Evolutionary conservation across 345 rosid species (phyloP), one percentile per base, ranked within the genome.

Genomic region (Gossypium sturtianum): DNA sequence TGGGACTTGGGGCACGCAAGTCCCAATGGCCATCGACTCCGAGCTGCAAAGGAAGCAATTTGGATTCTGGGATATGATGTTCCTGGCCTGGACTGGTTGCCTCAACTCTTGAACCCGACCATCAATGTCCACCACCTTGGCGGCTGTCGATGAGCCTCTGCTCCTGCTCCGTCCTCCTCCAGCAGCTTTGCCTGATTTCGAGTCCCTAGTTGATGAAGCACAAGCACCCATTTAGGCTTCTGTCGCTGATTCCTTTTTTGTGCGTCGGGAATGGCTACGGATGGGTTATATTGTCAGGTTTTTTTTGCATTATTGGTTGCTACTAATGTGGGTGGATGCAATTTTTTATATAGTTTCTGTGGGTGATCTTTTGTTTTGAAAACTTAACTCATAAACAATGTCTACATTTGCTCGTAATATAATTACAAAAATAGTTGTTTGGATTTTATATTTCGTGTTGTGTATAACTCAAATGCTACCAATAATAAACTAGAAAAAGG

Each of bases 41-140:
- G 84, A 80, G 69, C 73, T 79, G 76, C 86, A 86, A 25, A 83
- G 79, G 70, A 83, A 81, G 70, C 52, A 58, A 41, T 76, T 62
- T 2, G 85, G 79, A 20, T 75, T 76, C 71, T 62, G 73, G 65
- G 78, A 74, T 25, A 66, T 45, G n/a, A 86, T 34, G 74, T 17
- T 29, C 8, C 67, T 59, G 13, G 82, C 79, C 61, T 48, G 48
- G 25, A 77, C 45, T 41, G 82, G 81, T 47, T 54, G 72, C 69
- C 41, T 72, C 29, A 81, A 58, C 75, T 80, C 85, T 45, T 53
- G 77, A 47, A 83, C 59, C 34, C 75, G 27, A 47, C 84, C 80
- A 49, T 83, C 78, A 7, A 49, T 17, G 57, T 78, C 72, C 54
- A 76, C 66, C 49, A 80, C 69, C 74, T 65, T 76, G 69, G 73